A percentile compares a stretch with the other conserved stretches of the same genome.
Conservation (phyloP, 2,329 filamentous ascomycete genomes). For the Thyridium curvatum region DNA sequence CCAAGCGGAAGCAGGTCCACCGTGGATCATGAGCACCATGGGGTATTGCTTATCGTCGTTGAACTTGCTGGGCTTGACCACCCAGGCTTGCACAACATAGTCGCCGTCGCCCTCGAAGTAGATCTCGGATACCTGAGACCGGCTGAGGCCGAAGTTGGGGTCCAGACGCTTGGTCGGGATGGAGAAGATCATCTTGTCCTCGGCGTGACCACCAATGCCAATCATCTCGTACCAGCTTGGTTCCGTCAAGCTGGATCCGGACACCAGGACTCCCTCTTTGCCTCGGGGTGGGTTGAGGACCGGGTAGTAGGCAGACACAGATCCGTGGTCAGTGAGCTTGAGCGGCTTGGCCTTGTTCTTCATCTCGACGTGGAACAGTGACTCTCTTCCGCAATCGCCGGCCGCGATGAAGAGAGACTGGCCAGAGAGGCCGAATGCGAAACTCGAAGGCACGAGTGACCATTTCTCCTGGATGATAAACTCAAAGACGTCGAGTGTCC, state of each 20-base stretch:
- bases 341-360: slow-evolving; percentile 17
- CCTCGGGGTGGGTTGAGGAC: slow-evolving; percentile 15
- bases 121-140: slow-evolving; percentile 28
- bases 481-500: slow-evolving; percentile 15
- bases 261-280: slow-evolving; percentile 20
- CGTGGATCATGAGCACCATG: slow-evolving; percentile 29
- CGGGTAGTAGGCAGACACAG: slow-evolving; percentile 19
- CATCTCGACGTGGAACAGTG: slow-evolving; percentile 26
- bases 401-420: slow-evolving; percentile 25
- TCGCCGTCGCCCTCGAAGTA: slow-evolving; percentile 28
- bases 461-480: slow-evolving; percentile 18
- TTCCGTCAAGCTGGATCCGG: slow-evolving; percentile 29
- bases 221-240: slow-evolving; percentile 29
- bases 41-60: slow-evolving; percentile 28
- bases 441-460: slow-evolving; percentile 18
- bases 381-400: slow-evolving; percentile 22
- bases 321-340: slow-evolving; percentile 16
- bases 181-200: slow-evolving; percentile 16
- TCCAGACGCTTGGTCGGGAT: slow-evolving; percentile 23
- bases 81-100: slow-evolving; percentile 25
- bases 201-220: slow-evolving; percentile 1
- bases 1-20: slow-evolving; percentile 38
- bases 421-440: slow-evolving; percentile 26
- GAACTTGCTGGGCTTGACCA: slow-evolving; percentile 30
- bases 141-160: slow-evolving; percentile 22